Conservation (phyloP, 108 stramenopile species). For the Fragilaria radians region DNA sequence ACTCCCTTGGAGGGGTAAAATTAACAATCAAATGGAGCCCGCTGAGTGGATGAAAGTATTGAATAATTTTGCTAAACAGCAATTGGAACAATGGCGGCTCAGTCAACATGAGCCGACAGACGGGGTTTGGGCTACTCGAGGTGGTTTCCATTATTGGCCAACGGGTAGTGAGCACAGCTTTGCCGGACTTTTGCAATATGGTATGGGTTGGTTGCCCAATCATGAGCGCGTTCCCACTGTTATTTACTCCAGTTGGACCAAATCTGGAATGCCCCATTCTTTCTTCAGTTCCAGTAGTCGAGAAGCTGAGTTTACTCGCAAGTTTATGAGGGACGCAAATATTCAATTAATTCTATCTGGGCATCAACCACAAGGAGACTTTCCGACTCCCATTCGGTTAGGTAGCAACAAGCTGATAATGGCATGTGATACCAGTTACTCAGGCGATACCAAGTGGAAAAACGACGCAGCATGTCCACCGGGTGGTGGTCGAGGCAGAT, state of each 20-base stretch:
- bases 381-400: constrained; percentile 64
- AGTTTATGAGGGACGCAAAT: constrained; percentile 38
- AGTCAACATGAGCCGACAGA: background rate
- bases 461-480: constrained; percentile 6
- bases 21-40: constrained; percentile 16
- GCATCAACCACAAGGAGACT: constrained; percentile 80
- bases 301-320: constrained; percentile 11
- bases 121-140: constrained; percentile 54
- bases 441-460: constrained; percentile 59
- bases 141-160: constrained; percentile 47
- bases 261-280: constrained; percentile 52
- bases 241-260: constrained; percentile 63
- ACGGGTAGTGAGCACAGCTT: constrained; percentile 20
- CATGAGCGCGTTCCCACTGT: constrained; percentile 50
- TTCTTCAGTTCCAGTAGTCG: constrained; percentile 29
- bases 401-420: constrained; percentile 38
- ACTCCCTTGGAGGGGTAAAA: constrained; percentile 48
- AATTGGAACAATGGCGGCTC: constrained; percentile 47
- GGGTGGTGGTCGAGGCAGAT: constrained; percentile 14
- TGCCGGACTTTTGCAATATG: constrained; percentile 63
- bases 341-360: constrained; percentile 55
- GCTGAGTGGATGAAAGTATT: constrained; percentile 54
- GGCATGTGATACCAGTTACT: constrained; percentile 72
- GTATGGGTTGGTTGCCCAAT: constrained; percentile 72
- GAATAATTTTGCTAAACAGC: constrained; percentile 47